Evolutionary conservation across 345 rosid genomes (phyloP).

Genomic region (Gossypium anomalum): DNA sequence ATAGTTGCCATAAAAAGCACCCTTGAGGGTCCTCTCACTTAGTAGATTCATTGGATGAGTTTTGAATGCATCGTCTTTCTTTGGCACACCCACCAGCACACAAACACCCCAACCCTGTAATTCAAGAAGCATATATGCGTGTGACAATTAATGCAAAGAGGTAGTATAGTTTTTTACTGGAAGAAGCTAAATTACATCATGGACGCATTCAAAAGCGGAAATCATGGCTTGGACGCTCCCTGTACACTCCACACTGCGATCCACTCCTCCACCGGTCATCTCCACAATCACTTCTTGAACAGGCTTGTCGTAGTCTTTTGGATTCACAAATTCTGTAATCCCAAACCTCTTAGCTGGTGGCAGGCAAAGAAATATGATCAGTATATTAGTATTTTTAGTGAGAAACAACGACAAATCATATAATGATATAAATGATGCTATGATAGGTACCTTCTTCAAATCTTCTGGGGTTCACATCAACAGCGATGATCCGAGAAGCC

Average conservation of each 20-base stretch:
- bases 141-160: neutral
- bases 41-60: slow-evolving; percentile 53
- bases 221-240: slow-evolving; percentile 72
- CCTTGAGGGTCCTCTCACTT: slow-evolving; percentile 65
- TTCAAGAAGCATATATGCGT: neutral
- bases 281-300: slow-evolving; percentile 76
- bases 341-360: slow-evolving; percentile 63
- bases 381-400: neutral
- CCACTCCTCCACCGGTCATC: slow-evolving; percentile 75
- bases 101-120: slow-evolving; percentile 77
- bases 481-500: slow-evolving; percentile 70
- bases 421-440: neutral
- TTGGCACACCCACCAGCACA: slow-evolving; percentile 61
- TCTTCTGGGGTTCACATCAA: slow-evolving; percentile 59
- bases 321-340: slow-evolving; percentile 64
- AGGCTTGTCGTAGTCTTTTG: slow-evolving; percentile 61
- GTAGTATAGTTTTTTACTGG: neutral
- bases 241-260: slow-evolving; percentile 75
- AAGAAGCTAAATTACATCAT: slow-evolving; percentile 44
- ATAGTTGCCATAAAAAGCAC: slow-evolving; percentile 69
- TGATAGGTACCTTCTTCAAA: slow-evolving; percentile 39
- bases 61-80: slow-evolving; percentile 55
- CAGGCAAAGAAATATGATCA: slow-evolving; percentile 1
- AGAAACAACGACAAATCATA: neutral
- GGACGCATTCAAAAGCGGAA: slow-evolving; percentile 85